phyloP scores from a whole-genome alignment of 345 rosid species.

The Gossypium herbaceum region DNA sequence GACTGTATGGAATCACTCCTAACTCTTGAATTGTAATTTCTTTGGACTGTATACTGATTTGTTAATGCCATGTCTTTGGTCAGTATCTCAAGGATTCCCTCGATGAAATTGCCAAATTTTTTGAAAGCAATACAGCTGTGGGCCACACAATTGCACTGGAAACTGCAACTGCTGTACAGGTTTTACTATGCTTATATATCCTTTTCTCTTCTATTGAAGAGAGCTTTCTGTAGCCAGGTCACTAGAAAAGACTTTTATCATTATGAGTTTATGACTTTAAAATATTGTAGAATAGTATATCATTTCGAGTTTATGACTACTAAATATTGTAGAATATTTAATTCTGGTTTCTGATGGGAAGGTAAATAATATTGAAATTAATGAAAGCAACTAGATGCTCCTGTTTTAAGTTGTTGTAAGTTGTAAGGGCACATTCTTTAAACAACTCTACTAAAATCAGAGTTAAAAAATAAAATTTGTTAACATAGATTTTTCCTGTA shows the following conservation, averaged over 20 bases:
- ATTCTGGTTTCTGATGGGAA: neutral
- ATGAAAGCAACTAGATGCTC: neutral
- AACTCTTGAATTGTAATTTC: constrained; percentile 8
- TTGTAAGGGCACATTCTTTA: neutral
- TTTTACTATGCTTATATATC: constrained; percentile 21
- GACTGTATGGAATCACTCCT: constrained; percentile 55
- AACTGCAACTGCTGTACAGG: constrained; percentile 98
- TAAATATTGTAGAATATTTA: too few species aligned
- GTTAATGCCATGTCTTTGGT: constrained; percentile 21
- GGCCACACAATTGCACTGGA: constrained; percentile 90
- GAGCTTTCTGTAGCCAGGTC: constrained; percentile 2
- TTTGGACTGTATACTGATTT: constrained; percentile 3
- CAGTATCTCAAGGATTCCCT: constrained; percentile 94
- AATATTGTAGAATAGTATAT: neutral
- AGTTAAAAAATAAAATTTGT: neutral
- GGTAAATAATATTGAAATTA: neutral
- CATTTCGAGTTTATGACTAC: too few species aligned
- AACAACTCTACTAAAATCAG: neutral
- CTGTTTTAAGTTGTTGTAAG: neutral
- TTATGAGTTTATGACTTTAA: too few species aligned
- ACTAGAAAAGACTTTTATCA: neutral
- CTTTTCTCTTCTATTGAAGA: neutral
- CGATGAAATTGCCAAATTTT: constrained; percentile 66
- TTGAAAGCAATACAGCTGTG: constrained; percentile 70
- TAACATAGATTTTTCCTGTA: neutral